Conservation (phyloP, 495 filamentous ascomycete genomes). For the Sporormia fimetaria region DNA sequence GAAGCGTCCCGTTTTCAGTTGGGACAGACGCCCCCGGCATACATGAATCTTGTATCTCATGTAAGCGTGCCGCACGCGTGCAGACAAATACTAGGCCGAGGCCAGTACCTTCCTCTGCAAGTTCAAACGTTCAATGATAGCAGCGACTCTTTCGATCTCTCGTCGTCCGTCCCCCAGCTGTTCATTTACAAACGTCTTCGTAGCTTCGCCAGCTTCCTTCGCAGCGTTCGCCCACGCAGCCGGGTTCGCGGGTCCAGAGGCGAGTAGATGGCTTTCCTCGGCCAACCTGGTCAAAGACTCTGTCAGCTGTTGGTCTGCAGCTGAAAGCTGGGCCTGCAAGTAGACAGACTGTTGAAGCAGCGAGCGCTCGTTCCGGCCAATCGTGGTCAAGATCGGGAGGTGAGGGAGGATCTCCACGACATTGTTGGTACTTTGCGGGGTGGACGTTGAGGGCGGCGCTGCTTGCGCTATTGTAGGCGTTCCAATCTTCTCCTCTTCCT, state of each 20-base stretch:
- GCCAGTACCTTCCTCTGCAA: slow-evolving; percentile 10
- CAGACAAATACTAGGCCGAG: slow-evolving; percentile 5
- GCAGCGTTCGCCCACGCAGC: slow-evolving; percentile 8
- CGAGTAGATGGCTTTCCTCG: slow-evolving; percentile 31
- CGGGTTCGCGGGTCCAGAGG: slow-evolving; percentile 16
- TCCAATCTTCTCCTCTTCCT: neutral
- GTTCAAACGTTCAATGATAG: slow-evolving; percentile 10
- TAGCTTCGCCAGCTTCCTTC: slow-evolving; percentile 2
- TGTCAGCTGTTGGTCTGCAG: slow-evolving; percentile 18
- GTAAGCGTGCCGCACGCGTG: neutral
- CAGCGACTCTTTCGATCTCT: slow-evolving; percentile 6
- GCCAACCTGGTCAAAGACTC: slow-evolving; percentile 25
- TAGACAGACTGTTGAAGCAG: slow-evolving; percentile 20
- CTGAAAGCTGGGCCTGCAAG: slow-evolving; percentile 25
- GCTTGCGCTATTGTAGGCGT: neutral
- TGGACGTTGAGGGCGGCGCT: neutral
- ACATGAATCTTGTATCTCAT: neutral
- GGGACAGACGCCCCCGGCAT: slow-evolving; percentile 1
- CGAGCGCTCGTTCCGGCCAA: slow-evolving; percentile 10
- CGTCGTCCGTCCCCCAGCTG: slow-evolving; percentile 4
- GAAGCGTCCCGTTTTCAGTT: too few species aligned
- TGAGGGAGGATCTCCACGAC: slow-evolving; percentile 8
- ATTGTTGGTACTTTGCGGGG: too few species aligned
- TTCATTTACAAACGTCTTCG: neutral
- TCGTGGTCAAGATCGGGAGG: slow-evolving; percentile 6